Conservation (phyloP, 306 rosid genomes). For the Bauhinia variegata region DNA sequence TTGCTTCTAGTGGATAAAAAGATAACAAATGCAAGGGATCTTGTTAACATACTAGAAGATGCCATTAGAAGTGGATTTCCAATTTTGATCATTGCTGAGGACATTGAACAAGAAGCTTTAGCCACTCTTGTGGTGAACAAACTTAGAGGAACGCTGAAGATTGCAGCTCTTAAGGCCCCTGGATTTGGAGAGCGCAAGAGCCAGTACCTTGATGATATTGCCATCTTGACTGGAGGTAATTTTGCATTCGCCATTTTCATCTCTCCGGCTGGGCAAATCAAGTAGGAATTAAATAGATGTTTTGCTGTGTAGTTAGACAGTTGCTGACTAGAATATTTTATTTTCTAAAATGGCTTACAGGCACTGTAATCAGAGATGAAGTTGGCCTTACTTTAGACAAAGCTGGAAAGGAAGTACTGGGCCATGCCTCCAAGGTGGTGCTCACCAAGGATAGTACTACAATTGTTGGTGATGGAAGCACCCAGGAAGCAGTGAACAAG, state of each 20-base stretch:
- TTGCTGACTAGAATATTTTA: conserved; percentile 6
- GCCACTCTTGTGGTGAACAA: conserved; percentile 97
- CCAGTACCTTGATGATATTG: conserved; percentile 99
- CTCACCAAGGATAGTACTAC: conserved; percentile 93
- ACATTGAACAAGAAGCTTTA: conserved; percentile 96
- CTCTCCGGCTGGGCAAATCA: background rate
- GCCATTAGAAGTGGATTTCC: conserved; percentile 95
- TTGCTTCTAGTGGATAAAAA: conserved; percentile 96
- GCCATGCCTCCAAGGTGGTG: conserved; percentile 90
- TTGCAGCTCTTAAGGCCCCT: conserved; percentile 98
- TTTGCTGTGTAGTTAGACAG: background rate
- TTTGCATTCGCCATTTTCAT: conserved; percentile 3
- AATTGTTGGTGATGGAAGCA: conserved; percentile 96
- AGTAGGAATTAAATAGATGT: background rate
- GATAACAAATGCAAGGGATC: conserved; percentile 92
- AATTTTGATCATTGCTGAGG: conserved; percentile 80
- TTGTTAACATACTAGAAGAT: conserved; percentile 83
- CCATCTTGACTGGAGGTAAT: conserved; percentile 90
- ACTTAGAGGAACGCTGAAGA: conserved; percentile 95
- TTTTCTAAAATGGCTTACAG: conserved; percentile 45
- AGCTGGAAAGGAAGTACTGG: conserved; percentile 92
- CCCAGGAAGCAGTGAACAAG: conserved; percentile 91
- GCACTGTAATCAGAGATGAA: conserved; percentile 93
- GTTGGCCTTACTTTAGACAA: conserved; percentile 92
- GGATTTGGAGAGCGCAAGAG: conserved; percentile 99